phyloP scores from a whole-genome alignment of 495 filamentous ascomycete species.

The Corynascus novoguineensis region DNA sequence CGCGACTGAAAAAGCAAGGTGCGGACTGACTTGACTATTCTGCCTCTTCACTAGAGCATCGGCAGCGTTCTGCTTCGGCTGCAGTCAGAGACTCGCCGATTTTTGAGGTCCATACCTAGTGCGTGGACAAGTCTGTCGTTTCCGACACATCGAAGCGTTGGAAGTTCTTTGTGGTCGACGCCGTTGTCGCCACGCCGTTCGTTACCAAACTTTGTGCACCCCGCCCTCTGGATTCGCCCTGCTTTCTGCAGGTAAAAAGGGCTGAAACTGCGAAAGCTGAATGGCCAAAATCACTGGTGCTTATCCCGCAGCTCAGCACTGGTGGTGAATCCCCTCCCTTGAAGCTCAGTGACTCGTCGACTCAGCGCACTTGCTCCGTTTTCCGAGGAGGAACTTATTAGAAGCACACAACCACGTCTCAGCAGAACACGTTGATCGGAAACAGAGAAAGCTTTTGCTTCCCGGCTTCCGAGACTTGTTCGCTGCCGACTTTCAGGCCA shows the following conservation, averaged over 20 bases:
- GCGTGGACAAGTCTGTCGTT: constrained; percentile 18
- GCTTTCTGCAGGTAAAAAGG: constrained; percentile 7
- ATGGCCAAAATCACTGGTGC: constrained; percentile 25
- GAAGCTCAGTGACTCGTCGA: background rate
- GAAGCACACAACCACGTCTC: constrained; percentile 8
- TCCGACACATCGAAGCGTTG: constrained; percentile 10
- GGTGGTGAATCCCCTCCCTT: constrained; percentile 16
- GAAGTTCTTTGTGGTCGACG: constrained; percentile 11
- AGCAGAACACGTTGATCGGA: constrained; percentile 10
- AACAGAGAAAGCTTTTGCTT: constrained; percentile 12
- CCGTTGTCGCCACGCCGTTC: constrained; percentile 18
- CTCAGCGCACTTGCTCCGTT: background rate
- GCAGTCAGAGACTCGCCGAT: constrained; percentile 2
- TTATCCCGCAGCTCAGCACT: constrained; percentile 27
- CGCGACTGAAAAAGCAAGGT: constrained; percentile 8
- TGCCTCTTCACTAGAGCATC: background rate
- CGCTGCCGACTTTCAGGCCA: constrained; percentile 7
- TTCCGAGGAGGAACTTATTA: background rate
- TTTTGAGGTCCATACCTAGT: constrained; percentile 23
- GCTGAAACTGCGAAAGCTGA: constrained; percentile 25
- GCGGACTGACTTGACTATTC: background rate
- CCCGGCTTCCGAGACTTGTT: constrained; percentile 9
- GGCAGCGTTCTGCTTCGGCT: background rate
- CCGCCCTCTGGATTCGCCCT: constrained; percentile 1
- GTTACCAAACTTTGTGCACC: constrained; percentile 17